phyloP scores from a whole-genome alignment of 2,329 filamentous ascomycete species.

The Colletotrichum endophyticum region DNA sequence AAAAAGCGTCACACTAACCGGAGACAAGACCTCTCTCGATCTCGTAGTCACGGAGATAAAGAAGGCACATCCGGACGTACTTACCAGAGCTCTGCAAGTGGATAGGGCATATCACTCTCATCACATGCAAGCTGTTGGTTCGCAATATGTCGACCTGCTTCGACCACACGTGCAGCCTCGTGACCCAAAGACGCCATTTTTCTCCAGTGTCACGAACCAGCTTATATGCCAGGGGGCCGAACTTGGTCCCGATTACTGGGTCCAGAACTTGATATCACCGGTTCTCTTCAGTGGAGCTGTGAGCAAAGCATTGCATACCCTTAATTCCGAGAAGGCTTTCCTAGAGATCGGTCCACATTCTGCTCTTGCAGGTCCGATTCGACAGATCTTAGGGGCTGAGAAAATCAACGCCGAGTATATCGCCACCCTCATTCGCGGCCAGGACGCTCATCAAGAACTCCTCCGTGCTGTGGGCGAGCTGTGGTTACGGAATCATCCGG shows the following conservation, averaged over 20 bases:
- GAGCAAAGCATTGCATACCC: background rate
- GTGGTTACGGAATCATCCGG: background rate
- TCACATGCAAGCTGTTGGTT: constrained; percentile 10
- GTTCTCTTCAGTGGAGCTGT: background rate
- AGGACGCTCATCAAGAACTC: background rate
- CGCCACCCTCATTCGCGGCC: constrained; percentile 5
- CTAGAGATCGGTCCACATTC: constrained; percentile 5
- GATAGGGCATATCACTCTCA: constrained; percentile 47
- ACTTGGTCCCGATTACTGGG: background rate
- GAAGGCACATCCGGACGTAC: constrained; percentile 26
- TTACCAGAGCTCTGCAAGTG: constrained; percentile 37
- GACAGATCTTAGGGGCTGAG: constrained; percentile 31
- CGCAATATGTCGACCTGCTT: constrained; percentile 36
- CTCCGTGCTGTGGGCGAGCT: constrained; percentile 16
- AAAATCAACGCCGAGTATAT: background rate
- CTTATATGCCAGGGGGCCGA: constrained; percentile 19
- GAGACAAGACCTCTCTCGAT: constrained; percentile 23
- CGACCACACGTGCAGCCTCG: constrained; percentile 28
- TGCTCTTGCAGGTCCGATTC: background rate
- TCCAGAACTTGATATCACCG: background rate
- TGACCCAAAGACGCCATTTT: background rate
- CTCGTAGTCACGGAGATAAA: constrained; percentile 30
- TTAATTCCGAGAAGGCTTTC: background rate
- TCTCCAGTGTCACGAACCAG: constrained; percentile 31
- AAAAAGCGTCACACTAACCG: constrained; percentile 31